These are phyloP conservation scores for Tetrapisispora phaffii DNA, from an alignment of 805 yeast genomes.

Conservation along the genomic window DNA sequence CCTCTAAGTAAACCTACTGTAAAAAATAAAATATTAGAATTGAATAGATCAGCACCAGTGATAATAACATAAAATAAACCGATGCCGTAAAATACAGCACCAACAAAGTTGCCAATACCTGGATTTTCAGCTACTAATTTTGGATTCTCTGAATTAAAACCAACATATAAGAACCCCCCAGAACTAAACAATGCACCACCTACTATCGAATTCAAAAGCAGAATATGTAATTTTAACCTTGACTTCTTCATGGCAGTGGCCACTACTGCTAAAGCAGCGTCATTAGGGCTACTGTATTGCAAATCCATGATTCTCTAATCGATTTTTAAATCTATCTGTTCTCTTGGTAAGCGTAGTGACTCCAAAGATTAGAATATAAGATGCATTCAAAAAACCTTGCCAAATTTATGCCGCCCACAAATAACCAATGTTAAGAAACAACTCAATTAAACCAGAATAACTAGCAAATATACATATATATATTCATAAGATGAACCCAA, in stretches of 20 bases:
- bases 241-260: conserved; percentile 82
- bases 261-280: conserved; percentile 73
- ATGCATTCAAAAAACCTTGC: no score
- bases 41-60: conserved; percentile 67
- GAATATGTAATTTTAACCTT: conserved; percentile 48
- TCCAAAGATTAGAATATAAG: no score
- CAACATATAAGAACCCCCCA: conserved; percentile 62
- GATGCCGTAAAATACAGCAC: conserved; percentile 56
- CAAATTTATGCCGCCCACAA: no score
- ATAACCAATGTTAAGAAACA: no score
- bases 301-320: conserved; percentile 33
- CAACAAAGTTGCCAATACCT: conserved; percentile 45
- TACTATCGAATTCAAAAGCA: conserved; percentile 53
- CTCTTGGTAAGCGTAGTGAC: no score
- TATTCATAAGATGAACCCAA: no score
- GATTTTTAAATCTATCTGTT: no score
- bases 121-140: conserved; percentile 34
- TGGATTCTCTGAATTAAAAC: conserved; percentile 45
- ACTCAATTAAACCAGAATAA: no score
- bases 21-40: conserved; percentile 64
- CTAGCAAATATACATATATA: no score
- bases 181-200: conserved; percentile 62
- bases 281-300: conserved; percentile 63
- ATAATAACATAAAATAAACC: conserved; percentile 68
- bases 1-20: conserved; percentile 59